phyloP scores from a whole-genome alignment of 106 monocot species.

The Dioscorea zingiberensis region DNA sequence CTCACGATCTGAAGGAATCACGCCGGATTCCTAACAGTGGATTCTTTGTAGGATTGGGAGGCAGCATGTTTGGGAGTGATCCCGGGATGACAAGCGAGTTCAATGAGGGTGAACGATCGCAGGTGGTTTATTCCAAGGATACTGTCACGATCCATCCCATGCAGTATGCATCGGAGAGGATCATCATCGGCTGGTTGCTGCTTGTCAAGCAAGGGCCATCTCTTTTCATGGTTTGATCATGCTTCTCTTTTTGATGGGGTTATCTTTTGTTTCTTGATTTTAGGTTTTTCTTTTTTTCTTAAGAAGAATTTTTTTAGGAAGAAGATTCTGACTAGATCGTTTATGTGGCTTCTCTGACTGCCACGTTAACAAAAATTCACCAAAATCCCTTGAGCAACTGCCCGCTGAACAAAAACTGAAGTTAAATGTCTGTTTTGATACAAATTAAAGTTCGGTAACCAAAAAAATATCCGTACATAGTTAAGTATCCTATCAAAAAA shows the following conservation, averaged over 20 bases:
- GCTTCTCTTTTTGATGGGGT: neutral
- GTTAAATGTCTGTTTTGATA: too few relatives aligned
- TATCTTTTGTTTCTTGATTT: neutral
- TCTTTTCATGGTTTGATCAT: conserved; percentile 32
- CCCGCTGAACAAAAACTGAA: too few relatives aligned
- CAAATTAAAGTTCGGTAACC: too few relatives aligned
- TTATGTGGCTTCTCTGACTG: too few relatives aligned
- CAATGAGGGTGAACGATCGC: conserved; percentile 16
- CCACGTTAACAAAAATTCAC: too few relatives aligned
- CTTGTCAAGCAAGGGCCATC: conserved; percentile 45
- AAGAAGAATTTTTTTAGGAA: too few relatives aligned
- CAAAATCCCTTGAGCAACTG: too few relatives aligned
- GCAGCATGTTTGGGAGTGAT: conserved; percentile 30
- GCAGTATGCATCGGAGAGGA: conserved; percentile 62
- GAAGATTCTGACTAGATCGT: too few relatives aligned
- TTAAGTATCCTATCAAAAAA: too few relatives aligned
- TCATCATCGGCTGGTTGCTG: conserved; percentile 58
- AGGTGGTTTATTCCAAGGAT: conserved; percentile 56
- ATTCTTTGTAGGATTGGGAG: neutral
- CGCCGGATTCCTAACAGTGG: too few relatives aligned
- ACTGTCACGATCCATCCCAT: conserved; percentile 74
- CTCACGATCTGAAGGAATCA: too few relatives aligned
- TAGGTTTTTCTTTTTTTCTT: neutral
- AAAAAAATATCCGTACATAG: too few relatives aligned
- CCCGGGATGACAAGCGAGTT: conserved; percentile 17